Conservation (phyloP, 2,329 filamentous ascomycete species). For the Beauveria caledonica region DNA sequence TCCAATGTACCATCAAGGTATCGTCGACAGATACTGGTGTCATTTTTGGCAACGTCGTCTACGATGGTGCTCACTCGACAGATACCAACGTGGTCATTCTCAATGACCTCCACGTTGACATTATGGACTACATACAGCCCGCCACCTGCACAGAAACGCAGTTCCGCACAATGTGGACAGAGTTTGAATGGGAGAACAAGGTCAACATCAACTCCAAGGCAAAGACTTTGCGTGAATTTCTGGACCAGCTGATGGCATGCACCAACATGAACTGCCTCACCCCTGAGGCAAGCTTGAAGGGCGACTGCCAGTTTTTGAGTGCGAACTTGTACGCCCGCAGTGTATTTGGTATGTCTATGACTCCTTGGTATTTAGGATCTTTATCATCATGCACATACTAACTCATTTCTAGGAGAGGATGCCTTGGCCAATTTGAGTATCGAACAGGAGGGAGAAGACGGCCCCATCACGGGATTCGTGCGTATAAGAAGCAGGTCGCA, state of each 20-base stretch:
- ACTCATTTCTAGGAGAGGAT: conserved; percentile 69
- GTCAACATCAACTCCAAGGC: conserved; percentile 99
- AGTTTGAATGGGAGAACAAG: conserved; percentile 99
- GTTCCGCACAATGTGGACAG: conserved; percentile 99
- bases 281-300: conserved; percentile 90
- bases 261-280: conserved; percentile 99
- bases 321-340: conserved; percentile 94
- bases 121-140: conserved; percentile 99
- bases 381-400: conserved; percentile 16
- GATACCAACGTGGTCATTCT: conserved; percentile 96
- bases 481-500: conserved; percentile 96
- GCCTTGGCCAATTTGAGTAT: conserved; percentile 95
- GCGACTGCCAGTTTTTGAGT: conserved; percentile 95
- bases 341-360: conserved; percentile 77
- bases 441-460: conserved; percentile 92
- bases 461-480: conserved; percentile 93
- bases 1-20: conserved; percentile 97
- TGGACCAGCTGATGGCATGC: conserved; percentile 90
- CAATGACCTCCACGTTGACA: conserved; percentile 96
- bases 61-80: conserved; percentile 84
- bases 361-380: neutral
- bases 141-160: conserved; percentile 95
- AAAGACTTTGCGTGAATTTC: conserved; percentile 82
- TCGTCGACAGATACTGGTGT: conserved; percentile 96
- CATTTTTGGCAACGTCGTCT: conserved; percentile 97